These are phyloP conservation scores for Akanthomyces muscarius DNA, from an alignment of 2,329 filamentous ascomycete genomes.

Conservation along the genomic window DNA sequence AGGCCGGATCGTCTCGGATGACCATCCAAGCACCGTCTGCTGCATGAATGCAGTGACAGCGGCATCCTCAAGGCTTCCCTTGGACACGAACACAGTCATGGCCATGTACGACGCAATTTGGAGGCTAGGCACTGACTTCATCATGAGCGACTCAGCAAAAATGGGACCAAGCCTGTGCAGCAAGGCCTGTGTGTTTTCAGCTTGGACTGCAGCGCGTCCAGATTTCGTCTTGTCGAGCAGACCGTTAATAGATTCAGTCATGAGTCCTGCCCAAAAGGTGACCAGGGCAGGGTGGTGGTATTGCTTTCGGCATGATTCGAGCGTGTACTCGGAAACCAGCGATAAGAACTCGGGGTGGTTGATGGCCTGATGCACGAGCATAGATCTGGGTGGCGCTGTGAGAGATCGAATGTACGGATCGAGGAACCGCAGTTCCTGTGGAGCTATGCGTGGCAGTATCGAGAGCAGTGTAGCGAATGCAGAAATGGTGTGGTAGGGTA, in stretches of 20 bases:
- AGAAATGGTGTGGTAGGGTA: conserved; percentile 85
- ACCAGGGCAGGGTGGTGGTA: conserved; percentile 74
- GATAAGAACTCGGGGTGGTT: conserved; percentile 74
- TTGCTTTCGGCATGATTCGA: conserved; percentile 66
- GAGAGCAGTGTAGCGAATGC: conserved; percentile 83
- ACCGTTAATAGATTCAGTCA: conserved; percentile 78
- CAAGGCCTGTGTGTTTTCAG: conserved; percentile 76
- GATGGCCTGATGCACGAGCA: conserved; percentile 78
- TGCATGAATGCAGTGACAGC: conserved; percentile 88
- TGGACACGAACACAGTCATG: conserved; percentile 77
- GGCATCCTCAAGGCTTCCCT: conserved; percentile 72
- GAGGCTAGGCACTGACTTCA: conserved; percentile 72
- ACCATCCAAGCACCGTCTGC: conserved; percentile 75
- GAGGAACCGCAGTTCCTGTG: conserved; percentile 76
- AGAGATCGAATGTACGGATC: conserved; percentile 78
- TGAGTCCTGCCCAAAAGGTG: conserved; percentile 86
- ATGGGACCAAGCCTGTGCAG: conserved; percentile 63
- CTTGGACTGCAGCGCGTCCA: conserved; percentile 70
- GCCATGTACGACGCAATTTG: conserved; percentile 91
- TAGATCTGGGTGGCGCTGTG: conserved; percentile 71
- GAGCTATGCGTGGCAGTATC: conserved; percentile 74
- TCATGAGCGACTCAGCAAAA: conserved; percentile 71
- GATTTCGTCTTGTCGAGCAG: conserved; percentile 76
- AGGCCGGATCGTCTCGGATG: conserved; percentile 64
- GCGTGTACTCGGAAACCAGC: conserved; percentile 71